Base-by-base conservation (phyloP, 108 stramenopile genomes). In the Discostella pseudostelligera region DNA sequence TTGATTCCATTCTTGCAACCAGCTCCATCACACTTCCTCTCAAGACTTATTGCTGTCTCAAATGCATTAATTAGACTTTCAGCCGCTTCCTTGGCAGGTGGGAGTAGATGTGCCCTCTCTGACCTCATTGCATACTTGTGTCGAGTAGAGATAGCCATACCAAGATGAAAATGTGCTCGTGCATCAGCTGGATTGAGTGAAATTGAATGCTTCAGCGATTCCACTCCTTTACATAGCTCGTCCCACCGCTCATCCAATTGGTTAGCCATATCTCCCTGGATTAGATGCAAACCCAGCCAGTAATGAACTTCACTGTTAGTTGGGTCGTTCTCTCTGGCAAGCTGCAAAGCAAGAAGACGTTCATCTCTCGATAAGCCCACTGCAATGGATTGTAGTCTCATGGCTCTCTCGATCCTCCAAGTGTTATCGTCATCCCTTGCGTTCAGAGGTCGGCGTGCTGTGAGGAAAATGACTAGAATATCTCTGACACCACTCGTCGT, bases 381-480 rank as follows among this genome's bases (percentile, higher is more conserved):
- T 20, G 65, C 73, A 45, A 74, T 74, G 0, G 65, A 56, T 61
- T 74, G 73, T 10, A 74, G 56, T 42, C 73, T 66, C 73, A 74
- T 74, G 26, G 65, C 64, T 61, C 65, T 66, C 32, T 74, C 73
- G 62, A 62, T 68, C 39, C 74, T 56, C 51, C 53, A 75, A 10
- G 66, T 75, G 40, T 50, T 68, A 40, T 58, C 62, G 19, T 37
- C 10, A 25, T 59, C 56, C 9, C 19, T 19, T 0, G 45, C 36
- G 1, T 22, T 59, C 28, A 55, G 37, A 24, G 67, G 56, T 42
- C 56, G 60, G 26, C 73, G 75, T n/a, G 69, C 82, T 61, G 87
- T 82, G 4, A 89, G 44, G 57, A 89, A 89, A 13, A 89, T 63
- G 29, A 89, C 87, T 10, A 89, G 68, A 39, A 89, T 86, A 39